Conservation (phyloP, 768 basidiomycete genomes). For the Boletus reticuloceps region DNA sequence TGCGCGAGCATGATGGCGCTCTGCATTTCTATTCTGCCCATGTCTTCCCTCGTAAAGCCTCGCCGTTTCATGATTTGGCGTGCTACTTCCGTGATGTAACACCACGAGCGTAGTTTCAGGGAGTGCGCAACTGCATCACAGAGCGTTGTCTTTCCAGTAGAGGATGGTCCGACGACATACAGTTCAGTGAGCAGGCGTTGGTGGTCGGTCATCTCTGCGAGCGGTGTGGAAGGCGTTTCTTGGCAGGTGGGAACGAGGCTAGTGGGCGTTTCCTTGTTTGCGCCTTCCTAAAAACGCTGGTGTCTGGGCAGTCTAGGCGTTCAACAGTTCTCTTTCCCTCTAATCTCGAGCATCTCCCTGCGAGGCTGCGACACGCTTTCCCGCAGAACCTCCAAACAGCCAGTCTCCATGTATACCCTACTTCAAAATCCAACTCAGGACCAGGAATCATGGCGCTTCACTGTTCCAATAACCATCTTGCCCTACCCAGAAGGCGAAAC, state of each 20-base stretch:
- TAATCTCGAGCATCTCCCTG: not conserved
- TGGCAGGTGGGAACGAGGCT: conserved; percentile 17
- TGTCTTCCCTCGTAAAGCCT: conserved; percentile 53
- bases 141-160: conserved; percentile 70
- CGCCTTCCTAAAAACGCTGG: conserved; percentile 12
- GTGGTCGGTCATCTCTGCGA: conserved; percentile 15
- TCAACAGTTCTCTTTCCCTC: conserved; percentile 1
- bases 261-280: conserved; percentile 3
- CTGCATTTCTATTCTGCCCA: conserved; percentile 58
- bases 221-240: not conserved
- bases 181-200: conserved; percentile 19
- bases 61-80: conserved; percentile 50
- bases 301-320: no score
- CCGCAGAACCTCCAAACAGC: not conserved
- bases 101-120: conserved; percentile 36
- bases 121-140: conserved; percentile 49
- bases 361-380: not conserved
- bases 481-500: conserved; percentile 24
- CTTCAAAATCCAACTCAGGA: conserved; percentile 43
- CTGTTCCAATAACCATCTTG: conserved; percentile 32
- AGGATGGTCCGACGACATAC: conserved; percentile 56
- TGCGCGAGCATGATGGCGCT: conserved; percentile 59
- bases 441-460: conserved; percentile 55
- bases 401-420: conserved; percentile 26
- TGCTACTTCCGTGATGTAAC: conserved; percentile 60